Evolutionary conservation across 306 rosid genomes (phyloP).

Genomic region (Pyrus betulifolia): DNA sequence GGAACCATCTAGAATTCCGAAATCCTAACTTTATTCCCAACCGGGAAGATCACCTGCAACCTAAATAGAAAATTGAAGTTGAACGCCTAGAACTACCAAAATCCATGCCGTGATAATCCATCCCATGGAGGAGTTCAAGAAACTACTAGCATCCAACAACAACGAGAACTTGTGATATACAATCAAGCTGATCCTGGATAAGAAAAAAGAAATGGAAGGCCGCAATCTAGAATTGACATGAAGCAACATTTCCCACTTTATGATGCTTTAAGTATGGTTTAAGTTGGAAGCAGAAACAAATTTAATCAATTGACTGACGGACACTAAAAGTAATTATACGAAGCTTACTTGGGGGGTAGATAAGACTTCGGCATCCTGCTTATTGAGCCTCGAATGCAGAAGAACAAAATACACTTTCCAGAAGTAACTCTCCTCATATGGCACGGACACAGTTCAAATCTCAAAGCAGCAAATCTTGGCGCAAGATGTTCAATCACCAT

Average conservation of each 20-base stretch:
- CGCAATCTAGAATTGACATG: background rate
- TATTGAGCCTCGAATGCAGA: slow-evolving; percentile 80
- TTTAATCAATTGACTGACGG: background rate
- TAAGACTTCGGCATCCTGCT: slow-evolving; percentile 71
- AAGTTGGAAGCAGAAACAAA: background rate
- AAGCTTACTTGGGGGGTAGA: slow-evolving; percentile 70
- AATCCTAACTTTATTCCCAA: background rate
- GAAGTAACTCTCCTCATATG: slow-evolving; percentile 93
- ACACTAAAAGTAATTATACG: background rate
- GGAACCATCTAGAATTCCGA: background rate
- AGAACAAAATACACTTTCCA: slow-evolving; percentile 98
- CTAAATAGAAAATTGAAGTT: background rate
- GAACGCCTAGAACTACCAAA: background rate
- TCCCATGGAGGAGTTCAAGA: background rate
- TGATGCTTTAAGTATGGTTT: background rate
- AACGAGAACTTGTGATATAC: background rate
- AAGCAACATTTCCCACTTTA: background rate
- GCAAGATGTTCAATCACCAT: slow-evolving; percentile 59
- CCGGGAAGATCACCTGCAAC: background rate
- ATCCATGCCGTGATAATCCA: background rate
- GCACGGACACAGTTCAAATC: slow-evolving; percentile 89
- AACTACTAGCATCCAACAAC: background rate
- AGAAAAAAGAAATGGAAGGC: background rate
- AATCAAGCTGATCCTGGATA: background rate
- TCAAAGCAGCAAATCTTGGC: slow-evolving; percentile 90